Percentiles rank a stretch among this genome's conserved stretches.
phyloP scores from a whole-genome alignment of 2,329 filamentous ascomycete genomes.

The Claviceps humidiphila region DNA sequence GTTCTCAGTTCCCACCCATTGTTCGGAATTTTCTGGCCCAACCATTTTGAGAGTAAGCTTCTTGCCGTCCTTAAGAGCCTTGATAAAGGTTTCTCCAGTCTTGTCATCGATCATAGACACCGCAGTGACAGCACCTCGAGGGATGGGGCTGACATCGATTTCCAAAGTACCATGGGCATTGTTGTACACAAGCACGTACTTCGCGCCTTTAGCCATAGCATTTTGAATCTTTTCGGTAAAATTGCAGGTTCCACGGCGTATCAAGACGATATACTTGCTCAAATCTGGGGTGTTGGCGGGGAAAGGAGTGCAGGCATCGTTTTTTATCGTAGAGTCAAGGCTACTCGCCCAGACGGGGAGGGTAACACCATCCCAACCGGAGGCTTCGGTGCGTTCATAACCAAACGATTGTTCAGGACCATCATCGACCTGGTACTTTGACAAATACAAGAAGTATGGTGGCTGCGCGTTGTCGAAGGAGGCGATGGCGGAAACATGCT shows the following conservation, averaged over 20 bases:
- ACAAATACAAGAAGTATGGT: conserved; percentile 28
- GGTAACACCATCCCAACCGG: conserved; percentile 29
- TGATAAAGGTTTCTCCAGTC: conserved; percentile 31
- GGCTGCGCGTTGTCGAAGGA: conserved; percentile 35
- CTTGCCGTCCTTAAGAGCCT: conserved; percentile 27
- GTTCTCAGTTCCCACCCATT: conserved; percentile 18
- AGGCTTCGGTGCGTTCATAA: conserved; percentile 27
- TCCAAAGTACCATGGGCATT: conserved; percentile 25
- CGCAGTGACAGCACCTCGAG: conserved; percentile 17
- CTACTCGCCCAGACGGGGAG: conserved; percentile 37
- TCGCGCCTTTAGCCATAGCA: conserved; percentile 40
- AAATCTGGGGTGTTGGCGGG: conserved; percentile 43
- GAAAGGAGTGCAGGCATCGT: conserved; percentile 38
- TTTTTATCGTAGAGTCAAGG: conserved; percentile 32
- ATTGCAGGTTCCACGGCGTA: conserved; percentile 44
- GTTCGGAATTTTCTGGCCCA: conserved; percentile 10
- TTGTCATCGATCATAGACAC: conserved; percentile 28
- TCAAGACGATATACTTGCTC: conserved; percentile 41
- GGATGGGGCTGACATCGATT: conserved; percentile 8
- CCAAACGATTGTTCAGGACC: conserved; percentile 25
- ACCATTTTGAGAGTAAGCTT: conserved; percentile 31
- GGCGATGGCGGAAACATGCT: conserved; percentile 33
- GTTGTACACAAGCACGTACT: conserved; percentile 51
- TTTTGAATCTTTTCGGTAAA: conserved; percentile 41
- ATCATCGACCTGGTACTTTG: conserved; percentile 26